These are phyloP conservation scores for Lasiosphaeriaceae sp. DNA, from an alignment of 495 filamentous ascomycete genomes.

Conservation along the genomic window DNA sequence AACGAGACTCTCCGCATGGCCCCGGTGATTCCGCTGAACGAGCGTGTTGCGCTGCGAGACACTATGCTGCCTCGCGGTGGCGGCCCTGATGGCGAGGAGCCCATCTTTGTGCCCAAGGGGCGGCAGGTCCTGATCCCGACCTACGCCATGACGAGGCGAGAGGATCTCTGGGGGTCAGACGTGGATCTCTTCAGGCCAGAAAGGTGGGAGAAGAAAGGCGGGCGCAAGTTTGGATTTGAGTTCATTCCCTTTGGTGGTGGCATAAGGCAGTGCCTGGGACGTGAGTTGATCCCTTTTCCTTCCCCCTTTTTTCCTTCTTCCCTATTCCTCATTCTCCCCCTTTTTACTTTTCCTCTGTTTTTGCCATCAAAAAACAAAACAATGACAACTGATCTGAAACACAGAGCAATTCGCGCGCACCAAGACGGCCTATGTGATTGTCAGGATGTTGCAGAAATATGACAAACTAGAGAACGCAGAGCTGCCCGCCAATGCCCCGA, in stretches of 20 bases:
- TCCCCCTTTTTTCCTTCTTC: too few relatives aligned
- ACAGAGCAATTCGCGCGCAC: slow-evolving; percentile 43
- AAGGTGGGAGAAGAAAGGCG: slow-evolving; percentile 28
- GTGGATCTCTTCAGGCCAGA: slow-evolving; percentile 26
- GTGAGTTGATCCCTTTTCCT: slow-evolving; percentile 22
- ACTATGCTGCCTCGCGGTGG: slow-evolving; percentile 47
- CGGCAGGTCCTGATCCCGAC: slow-evolving; percentile 33
- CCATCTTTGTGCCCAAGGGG: slow-evolving; percentile 27
- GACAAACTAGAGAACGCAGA: slow-evolving; percentile 38
- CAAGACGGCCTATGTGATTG: slow-evolving; percentile 39
- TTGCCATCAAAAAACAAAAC: too few relatives aligned
- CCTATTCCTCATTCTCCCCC: too few relatives aligned
- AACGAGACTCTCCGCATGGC: slow-evolving; percentile 42
- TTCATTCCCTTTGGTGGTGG: slow-evolving; percentile 29
- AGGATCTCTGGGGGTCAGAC: slow-evolving; percentile 38
- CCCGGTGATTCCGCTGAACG: slow-evolving; percentile 39
- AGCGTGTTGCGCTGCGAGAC: slow-evolving; percentile 40
- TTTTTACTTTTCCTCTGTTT: too few relatives aligned
- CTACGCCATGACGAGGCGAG: slow-evolving; percentile 31
- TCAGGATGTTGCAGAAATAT: slow-evolving; percentile 43
- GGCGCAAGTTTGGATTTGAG: slow-evolving; percentile 32
- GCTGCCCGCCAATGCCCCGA: slow-evolving; percentile 23
- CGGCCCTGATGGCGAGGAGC: slow-evolving; percentile 18
- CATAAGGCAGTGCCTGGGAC: slow-evolving; percentile 21
- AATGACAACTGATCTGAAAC: slow-evolving; percentile 3